These are phyloP conservation scores for Maudiozyma turicensis DNA, from an alignment of 805 yeast genomes.

Conservation along the genomic window DNA sequence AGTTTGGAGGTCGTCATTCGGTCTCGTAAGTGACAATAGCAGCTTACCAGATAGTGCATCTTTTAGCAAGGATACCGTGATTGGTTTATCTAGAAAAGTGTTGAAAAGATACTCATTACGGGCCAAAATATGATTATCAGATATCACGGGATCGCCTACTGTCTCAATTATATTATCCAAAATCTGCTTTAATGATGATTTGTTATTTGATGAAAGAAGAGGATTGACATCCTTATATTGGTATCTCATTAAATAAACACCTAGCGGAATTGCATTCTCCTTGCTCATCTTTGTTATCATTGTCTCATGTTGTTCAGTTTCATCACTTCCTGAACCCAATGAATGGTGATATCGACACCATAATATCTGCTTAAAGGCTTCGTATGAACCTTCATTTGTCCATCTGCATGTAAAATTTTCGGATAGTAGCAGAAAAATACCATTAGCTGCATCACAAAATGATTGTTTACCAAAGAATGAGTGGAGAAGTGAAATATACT, in stretches of 20 bases:
- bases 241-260: constrained; percentile 30
- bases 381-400: constrained; percentile 40
- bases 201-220: constrained; percentile 41
- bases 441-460: constrained; percentile 58
- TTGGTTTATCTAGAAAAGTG: constrained; percentile 37
- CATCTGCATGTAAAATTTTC: constrained; percentile 43
- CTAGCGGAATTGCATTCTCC: constrained; percentile 22
- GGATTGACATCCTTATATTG: constrained; percentile 45
- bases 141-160: constrained; percentile 52
- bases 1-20: constrained; percentile 35
- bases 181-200: constrained; percentile 61
- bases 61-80: constrained; percentile 38
- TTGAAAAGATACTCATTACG: constrained; percentile 39
- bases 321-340: constrained; percentile 47
- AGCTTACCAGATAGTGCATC: constrained; percentile 45
- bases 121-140: constrained; percentile 33
- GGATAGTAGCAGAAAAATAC: constrained; percentile 50
- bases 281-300: constrained; percentile 32
- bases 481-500: constrained; percentile 52
- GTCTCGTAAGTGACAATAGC: constrained; percentile 23
- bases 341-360: constrained; percentile 68
- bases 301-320: constrained; percentile 59
- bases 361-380: constrained; percentile 66
- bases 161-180: constrained; percentile 65
- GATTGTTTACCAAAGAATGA: constrained; percentile 59